Evolutionary conservation across 192 early-diverging fungal genomes (phyloP).

Genomic region (Rhizophagus prolifer): DNA sequence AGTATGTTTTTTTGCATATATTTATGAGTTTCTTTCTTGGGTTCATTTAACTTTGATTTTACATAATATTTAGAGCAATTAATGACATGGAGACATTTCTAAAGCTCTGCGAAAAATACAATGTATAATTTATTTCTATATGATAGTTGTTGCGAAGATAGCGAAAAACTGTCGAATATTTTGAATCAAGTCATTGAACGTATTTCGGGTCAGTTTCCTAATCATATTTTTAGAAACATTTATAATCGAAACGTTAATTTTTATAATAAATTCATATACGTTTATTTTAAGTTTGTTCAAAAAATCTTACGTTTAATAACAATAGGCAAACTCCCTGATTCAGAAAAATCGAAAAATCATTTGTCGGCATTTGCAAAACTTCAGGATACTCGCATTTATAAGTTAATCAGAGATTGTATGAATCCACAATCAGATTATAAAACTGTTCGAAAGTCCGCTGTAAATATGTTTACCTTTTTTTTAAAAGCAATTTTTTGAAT

Average conservation of each 20-base stretch:
- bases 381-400: conserved; percentile 66
- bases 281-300: no score
- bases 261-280: neutral
- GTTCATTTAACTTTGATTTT: conserved; percentile 4
- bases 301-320: no score
- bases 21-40: conserved; percentile 16
- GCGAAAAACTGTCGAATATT: conserved; percentile 45
- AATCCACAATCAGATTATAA: conserved; percentile 67
- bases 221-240: neutral
- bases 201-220: conserved; percentile 47
- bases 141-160: conserved; percentile 24
- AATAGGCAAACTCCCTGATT: conserved; percentile 63
- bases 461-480: conserved; percentile 29
- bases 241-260: neutral
- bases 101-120: conserved; percentile 62
- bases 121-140: conserved; percentile 37
- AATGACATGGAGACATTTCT: conserved; percentile 59
- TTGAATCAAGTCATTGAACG: conserved; percentile 54
- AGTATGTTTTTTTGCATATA: conserved; percentile 38
- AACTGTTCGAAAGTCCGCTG: conserved; percentile 62
- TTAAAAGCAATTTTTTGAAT: neutral
- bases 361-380: conserved; percentile 71
- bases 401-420: conserved; percentile 71
- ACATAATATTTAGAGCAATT: conserved; percentile 46
- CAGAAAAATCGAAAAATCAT: conserved; percentile 54